These are phyloP conservation scores for Colletotrichum horii DNA, from an alignment of 2,329 filamentous ascomycete genomes.

Conservation along the genomic window DNA sequence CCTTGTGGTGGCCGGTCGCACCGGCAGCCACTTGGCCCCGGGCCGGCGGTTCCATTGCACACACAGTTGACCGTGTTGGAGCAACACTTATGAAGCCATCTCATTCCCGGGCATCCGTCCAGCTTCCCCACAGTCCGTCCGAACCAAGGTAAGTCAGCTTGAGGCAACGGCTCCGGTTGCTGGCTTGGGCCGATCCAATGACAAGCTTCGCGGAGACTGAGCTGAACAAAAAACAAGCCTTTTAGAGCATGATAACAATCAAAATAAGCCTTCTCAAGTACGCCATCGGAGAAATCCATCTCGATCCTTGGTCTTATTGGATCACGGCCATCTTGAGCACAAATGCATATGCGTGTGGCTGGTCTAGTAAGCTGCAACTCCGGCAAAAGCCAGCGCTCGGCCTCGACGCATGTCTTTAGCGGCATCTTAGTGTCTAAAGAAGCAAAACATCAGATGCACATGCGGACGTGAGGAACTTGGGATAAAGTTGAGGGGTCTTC, in stretches of 20 bases:
- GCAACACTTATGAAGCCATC: not conserved
- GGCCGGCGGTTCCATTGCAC: not conserved
- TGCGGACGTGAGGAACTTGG: not conserved
- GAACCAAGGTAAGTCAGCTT: not conserved
- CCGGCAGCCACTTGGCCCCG: not conserved
- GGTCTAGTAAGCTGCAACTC: not conserved
- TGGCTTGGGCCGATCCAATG: not conserved
- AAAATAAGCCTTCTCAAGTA: not conserved
- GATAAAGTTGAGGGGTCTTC: not conserved
- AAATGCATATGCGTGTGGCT: not conserved
- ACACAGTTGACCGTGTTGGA: too few relatives aligned
- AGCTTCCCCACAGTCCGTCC: constrained; percentile 10
- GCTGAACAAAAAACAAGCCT: not conserved
- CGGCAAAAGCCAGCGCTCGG: not conserved
- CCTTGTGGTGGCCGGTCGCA: too few relatives aligned
- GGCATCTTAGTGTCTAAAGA: not conserved
- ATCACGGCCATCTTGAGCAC: not conserved
- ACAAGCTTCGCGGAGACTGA: not conserved
- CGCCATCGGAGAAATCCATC: not conserved
- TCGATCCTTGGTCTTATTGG: not conserved
- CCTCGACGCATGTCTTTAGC: not conserved
- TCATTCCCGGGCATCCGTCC: not conserved
- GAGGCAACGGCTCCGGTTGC: not conserved
- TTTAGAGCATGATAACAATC: fast-evolving
- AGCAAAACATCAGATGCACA: not conserved